Evolutionary conservation across 768 basidiomycete genomes (phyloP), one percentile per base, ranked within the genome.

Genomic region (Boletus huronensis): DNA sequence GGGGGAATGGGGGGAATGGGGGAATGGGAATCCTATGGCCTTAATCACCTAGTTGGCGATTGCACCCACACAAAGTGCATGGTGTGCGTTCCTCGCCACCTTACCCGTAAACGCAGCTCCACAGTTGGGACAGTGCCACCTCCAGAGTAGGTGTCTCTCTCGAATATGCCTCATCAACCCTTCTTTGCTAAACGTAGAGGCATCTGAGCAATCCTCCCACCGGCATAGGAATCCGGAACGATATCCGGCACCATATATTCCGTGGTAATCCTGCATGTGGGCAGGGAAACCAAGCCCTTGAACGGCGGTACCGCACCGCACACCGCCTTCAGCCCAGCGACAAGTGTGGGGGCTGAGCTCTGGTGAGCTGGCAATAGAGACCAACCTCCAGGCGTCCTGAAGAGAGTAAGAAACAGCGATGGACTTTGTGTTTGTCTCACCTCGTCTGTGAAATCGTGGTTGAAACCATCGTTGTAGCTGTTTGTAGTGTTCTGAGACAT

Each of bases 371-470:
- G 68, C 67, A 42, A 69, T 64, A 29, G 55, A 64, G 13, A 69
- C 48, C 49, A 69, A 36, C 53, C 42, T 69, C 48, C 50, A 52
- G 19, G 59, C 61, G 7, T 69, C 67, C 68, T 68, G 29, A 23
- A 43, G 23, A 59, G 47, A 46, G 45, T 61, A 16, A 60, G 57
- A 53, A 45, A 43, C 14, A 31, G 44, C 3, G 48, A 55, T 6
- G 29, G 17, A 10, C 5, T 16, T 26, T 16, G 9, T n/a, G 42
- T 36, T 44, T 28, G 26, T 21, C 50, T 47, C 48, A 68, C 67
- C 59, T 70, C 65, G 42, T 69, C 67, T 0, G 68, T 70, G 46
- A 69, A 69, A 43, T 68, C 51, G 17, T 65, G 68, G 36, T 70
- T 70, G 52, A 46, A 69, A 26, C 65, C 68, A 41, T 59, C 68